Evolutionary conservation across 140 eudicot species (phyloP), one percentile per base, ranked within the genome.

Genomic region (Anethum foeniculum): DNA sequence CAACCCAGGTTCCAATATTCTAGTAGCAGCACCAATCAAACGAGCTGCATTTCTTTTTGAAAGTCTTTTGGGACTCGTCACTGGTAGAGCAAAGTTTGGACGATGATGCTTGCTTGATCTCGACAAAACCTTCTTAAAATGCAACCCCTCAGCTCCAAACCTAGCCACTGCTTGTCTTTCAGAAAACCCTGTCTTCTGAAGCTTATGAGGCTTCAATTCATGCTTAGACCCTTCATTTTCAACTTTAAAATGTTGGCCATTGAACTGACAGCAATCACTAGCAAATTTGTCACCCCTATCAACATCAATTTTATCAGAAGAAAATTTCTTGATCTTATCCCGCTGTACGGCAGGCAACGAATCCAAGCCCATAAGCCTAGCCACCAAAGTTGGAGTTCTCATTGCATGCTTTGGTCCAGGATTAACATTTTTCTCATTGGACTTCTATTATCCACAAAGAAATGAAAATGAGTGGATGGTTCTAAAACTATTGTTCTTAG

Each of bases 351-450:
- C 79, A 8, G 99, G 97, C 97, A 92, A 84, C 5, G 97, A 82
- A 21, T 95, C 99, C 80, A 95, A 86, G 2, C 99, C 99, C 99
- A 95, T 95, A 71, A 95, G 91, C 85, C 95, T 85, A 76, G 97
- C 99, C 84, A 92, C 97, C 84, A 95, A 82, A 71, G 93, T 85
- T 9, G 99, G 97, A 77, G 90, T 78, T 80, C 86, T 86, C 86
- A 78, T 86, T 78, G 87, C 96, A 72, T 86, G 78, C 44, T 90
- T 90, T 32, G 81, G 82, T 58, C 75, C 87, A 44, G 7, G 11
- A 46, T 84, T 85, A 69, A 36, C 58, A 82, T 88, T 82, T 79
- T 89, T 95, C 82, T 90, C 97, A 86, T 90, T 93, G 80, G 93
- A 91, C 85, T 88, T 93, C 99, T 96, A 81, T 71, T 48, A 54